Percentiles rank a stretch among this genome's conserved stretches.
Evolutionary conservation across 2,329 filamentous ascomycete species (phyloP).

Genomic region (Thelonectria olida): DNA sequence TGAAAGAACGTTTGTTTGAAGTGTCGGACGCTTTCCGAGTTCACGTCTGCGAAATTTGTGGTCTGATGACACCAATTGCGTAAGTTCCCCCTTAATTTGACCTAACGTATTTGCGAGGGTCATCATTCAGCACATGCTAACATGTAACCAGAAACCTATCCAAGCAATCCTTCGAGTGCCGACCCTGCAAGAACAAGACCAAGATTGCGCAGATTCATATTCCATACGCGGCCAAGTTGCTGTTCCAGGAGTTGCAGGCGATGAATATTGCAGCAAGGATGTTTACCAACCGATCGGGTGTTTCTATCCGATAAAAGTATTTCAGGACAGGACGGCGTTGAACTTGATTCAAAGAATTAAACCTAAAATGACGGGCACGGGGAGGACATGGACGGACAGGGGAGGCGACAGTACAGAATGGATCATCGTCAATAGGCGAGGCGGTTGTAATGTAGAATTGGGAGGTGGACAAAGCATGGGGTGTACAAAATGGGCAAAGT

Average conservation of each 20-base stretch:
- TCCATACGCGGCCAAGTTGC: slow-evolving; percentile 94
- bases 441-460: slow-evolving; percentile 34
- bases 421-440: slow-evolving; percentile 5
- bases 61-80: slow-evolving; percentile 98
- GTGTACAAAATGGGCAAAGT: slow-evolving; percentile 34
- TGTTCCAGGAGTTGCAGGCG: slow-evolving; percentile 96
- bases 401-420: slow-evolving; percentile 12
- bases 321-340: neutral
- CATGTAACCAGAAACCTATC: slow-evolving; percentile 77
- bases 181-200: slow-evolving; percentile 98
- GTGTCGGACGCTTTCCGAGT: slow-evolving; percentile 98
- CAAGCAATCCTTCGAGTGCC: slow-evolving; percentile 95
- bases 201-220: slow-evolving; percentile 98
- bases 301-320: slow-evolving; percentile 68
- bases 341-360: slow-evolving; percentile 10
- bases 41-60: slow-evolving; percentile 98
- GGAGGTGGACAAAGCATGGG: neutral
- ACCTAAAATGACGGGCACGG: slow-evolving; percentile 10
- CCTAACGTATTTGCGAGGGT: too few relatives aligned
- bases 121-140: slow-evolving; percentile 42
- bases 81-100: slow-evolving; percentile 63
- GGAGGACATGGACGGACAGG: slow-evolving; percentile 19
- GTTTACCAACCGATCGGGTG: slow-evolving; percentile 88
- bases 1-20: slow-evolving; percentile 97
- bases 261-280: slow-evolving; percentile 99